Evolutionary conservation across 2,329 filamentous ascomycete species (phyloP), one percentile per base, ranked within the genome.

Genomic region (Microascus cirrosus): DNA sequence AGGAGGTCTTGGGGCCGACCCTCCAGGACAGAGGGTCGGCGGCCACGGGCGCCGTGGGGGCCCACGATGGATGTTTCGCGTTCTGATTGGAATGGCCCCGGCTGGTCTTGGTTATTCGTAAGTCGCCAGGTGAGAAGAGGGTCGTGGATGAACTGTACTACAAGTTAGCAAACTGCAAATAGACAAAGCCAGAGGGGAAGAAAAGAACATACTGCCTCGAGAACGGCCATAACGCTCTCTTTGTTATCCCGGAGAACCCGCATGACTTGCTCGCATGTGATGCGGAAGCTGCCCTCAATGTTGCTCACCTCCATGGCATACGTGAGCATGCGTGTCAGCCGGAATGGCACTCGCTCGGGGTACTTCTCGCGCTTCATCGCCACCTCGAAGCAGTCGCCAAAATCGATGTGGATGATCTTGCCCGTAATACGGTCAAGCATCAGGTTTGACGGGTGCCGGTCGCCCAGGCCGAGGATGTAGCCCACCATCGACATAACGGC

Each of bases 401-500:
- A 99, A 77, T 99, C 94, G 65, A 99, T 97, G 70, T 99, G 94
- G 63, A 99, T 87, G 62, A 99, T 94, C 76, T 95, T 96, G 68
- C 94, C 94, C 1, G 93, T 97, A 61, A 95, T 85, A 45, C 91
- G 87, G 71, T 99, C 94, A 48, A 99, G 86, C 87, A 99, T 95
- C 67, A 99, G 76, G 71, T 99, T 99, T 60, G 91, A 96, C 42
- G 95, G 95, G 73, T 99, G 94, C 54, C 95, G 86, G 74, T 99
- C 94, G 58, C 94, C 94, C 15, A 99, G 79, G 60, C 94, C 95
- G 24, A 99, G 84, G 63, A 99, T 97, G 71, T 99, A 99, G 62
- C 94, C 94, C n/a, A 97, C 94, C 91, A 99, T 99, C n/a, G 91
- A 96, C 94, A 99, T 99, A 66, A 99, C 94, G 65, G 90, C 94